These are phyloP conservation scores for Spathaspora sp. DNA, from an alignment of 1,139 yeast genomes.

Conservation along the genomic window DNA sequence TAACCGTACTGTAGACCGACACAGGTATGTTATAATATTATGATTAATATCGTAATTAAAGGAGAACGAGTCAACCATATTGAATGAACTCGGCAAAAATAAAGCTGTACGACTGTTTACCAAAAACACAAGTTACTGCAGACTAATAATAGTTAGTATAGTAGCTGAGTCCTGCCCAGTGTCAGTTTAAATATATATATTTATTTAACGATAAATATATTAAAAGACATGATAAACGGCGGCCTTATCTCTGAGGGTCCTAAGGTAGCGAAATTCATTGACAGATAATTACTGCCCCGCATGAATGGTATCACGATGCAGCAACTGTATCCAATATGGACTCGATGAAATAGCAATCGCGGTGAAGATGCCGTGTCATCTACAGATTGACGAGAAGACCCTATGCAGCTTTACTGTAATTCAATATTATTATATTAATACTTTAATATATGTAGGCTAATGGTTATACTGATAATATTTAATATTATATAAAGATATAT, in stretches of 20 bases:
- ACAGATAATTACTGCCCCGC: neutral
- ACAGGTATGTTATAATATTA: conserved; percentile 9
- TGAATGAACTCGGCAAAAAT: conserved; percentile 9
- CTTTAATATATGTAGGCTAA: neutral
- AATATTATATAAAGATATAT: neutral
- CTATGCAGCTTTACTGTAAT: neutral
- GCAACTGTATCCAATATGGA: neutral
- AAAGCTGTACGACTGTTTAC: conserved; percentile 1
- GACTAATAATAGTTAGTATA: neutral
- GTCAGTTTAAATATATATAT: neutral
- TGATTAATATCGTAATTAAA: too few species aligned
- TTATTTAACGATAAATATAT: neutral
- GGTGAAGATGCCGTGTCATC: neutral
- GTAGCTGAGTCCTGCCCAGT: neutral
- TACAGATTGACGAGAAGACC: neutral
- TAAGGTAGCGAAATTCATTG: neutral
- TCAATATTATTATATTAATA: neutral
- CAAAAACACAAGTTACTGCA: conserved; percentile 1
- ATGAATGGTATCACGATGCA: neutral
- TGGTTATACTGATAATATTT: neutral
- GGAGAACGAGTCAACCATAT: conserved; percentile 6
- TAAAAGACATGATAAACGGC: neutral
- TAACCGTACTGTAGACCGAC: conserved; percentile 11
- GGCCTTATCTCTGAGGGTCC: neutral
- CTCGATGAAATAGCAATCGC: neutral